Evolutionary conservation across 164 flowering plant genomes (phyloP), one percentile per base, ranked within the genome.

Genomic region (Protea cynaroides): DNA sequence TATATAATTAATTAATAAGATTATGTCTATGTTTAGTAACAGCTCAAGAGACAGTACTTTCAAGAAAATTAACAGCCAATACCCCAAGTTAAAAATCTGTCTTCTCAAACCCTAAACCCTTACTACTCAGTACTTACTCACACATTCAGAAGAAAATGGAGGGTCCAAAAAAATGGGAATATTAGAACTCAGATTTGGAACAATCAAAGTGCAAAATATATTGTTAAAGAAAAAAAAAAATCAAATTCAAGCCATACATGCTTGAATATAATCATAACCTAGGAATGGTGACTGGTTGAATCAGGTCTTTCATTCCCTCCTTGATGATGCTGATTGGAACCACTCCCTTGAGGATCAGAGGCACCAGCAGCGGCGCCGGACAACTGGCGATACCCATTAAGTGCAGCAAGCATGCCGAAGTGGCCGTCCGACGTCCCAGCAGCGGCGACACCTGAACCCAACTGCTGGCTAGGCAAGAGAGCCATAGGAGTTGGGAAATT

Each of bases 341-440:
- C 81, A 64, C 87, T 81, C 3, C 78, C 83, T 53, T 74, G 83
- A 1, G 81, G 72, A 11, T 78, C 94, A 7, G 83, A 70, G 8
- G 72, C 72, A 2, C 82, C 72, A 18, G 69, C 9, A 10, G 8
- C 56, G 9, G 8, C 56, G 11, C 84, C 83, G 1, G 71, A 25
- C 0, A 75, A 47, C 0, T 71, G 68, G 25, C 91, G 77, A 59
- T 83, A 86, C 0, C 83, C 85, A 51, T 77, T 85, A 15, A 85
- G 72, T 0, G 90, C 89, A 0, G 89, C 77, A 1, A 86, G 72
- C 85, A 82, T 82, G 61, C 81, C 81, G 64, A 92, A 71, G 46
- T 87, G 94, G 2, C 83, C 87, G 49, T 83, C 84, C 5, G 69
- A 69, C 21, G 72, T n/a, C 14, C 63, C 73, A 24, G 74, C 69